Percentiles rank a stretch among this genome's conserved stretches.
phyloP scores from a whole-genome alignment of 1,139 yeast species.

The Entelexis sorbosivorans region DNA sequence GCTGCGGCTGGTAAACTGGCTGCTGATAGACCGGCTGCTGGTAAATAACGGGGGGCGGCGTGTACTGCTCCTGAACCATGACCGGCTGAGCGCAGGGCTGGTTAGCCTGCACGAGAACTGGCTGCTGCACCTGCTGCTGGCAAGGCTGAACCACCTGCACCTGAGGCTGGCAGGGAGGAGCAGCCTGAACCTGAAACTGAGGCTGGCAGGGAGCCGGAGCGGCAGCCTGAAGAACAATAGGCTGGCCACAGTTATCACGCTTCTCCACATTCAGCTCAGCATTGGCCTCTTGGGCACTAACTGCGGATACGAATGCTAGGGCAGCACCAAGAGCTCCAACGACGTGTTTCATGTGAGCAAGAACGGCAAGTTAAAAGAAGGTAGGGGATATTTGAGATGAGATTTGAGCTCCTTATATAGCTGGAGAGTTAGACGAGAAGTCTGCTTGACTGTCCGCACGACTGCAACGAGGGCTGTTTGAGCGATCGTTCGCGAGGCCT shows the following conservation, averaged over 20 bases:
- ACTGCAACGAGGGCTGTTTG: not conserved
- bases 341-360: not conserved
- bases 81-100: constrained; percentile 12
- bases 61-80: constrained; percentile 2
- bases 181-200: constrained; percentile 5
- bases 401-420: not conserved
- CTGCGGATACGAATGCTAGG: not conserved
- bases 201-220: constrained; percentile 6
- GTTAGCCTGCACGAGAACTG: constrained; percentile 6
- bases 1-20: constrained; percentile 2
- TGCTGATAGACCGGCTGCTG: not conserved
- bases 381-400: not conserved
- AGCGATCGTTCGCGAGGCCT: not conserved
- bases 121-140: constrained; percentile 9
- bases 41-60: constrained; percentile 2
- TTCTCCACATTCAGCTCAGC: not conserved
- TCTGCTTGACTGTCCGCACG: not conserved
- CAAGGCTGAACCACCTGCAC: constrained; percentile 2
- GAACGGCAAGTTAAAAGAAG: not conserved
- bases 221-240: not conserved
- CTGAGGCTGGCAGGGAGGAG: constrained; percentile 1
- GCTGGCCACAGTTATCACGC: constrained; percentile 5
- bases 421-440: not conserved
- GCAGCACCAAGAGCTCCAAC: not conserved
- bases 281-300: not conserved